Conservation (phyloP, 305 asterid species). For the Nicotiana rustica region DNA sequence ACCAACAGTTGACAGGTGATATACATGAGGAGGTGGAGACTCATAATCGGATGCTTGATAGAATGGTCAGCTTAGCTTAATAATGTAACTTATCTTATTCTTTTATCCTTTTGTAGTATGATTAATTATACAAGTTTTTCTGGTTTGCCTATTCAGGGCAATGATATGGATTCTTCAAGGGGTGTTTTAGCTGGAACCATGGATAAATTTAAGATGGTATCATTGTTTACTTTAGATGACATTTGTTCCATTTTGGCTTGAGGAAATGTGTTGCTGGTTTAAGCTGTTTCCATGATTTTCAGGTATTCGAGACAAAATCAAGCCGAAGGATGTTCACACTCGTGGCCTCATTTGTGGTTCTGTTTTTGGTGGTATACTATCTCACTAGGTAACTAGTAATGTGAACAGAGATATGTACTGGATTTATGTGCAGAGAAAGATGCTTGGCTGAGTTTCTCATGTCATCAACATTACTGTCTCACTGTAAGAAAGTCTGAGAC, state of each 20-base stretch:
- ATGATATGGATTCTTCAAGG: conserved; percentile 96
- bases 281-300: conserved; percentile 9
- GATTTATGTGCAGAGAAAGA: conserved; percentile 25
- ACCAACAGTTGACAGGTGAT: conserved; percentile 81
- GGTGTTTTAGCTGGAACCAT: conserved; percentile 93
- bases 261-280: conserved; percentile 17
- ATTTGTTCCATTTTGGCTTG: not conserved
- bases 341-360: conserved; percentile 82
- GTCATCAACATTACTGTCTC: conserved; percentile 14
- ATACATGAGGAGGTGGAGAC: conserved; percentile 89
- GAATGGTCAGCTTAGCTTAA: conserved; percentile 67
- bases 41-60: conserved; percentile 84
- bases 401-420: conserved; percentile 11
- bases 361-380: conserved; percentile 79
- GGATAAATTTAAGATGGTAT: conserved; percentile 96
- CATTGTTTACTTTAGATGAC: not conserved
- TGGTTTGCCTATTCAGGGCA: conserved; percentile 60
- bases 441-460: not conserved
- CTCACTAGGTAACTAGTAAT: conserved; percentile 68
- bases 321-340: conserved; percentile 83
- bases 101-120: conserved; percentile 5
- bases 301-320: conserved; percentile 96
- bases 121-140: conserved; percentile 3
- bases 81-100: not conserved
- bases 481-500: conserved; percentile 6